Base-by-base conservation (phyloP, 306 rosid species). In the Quillaja saponaria region DNA sequence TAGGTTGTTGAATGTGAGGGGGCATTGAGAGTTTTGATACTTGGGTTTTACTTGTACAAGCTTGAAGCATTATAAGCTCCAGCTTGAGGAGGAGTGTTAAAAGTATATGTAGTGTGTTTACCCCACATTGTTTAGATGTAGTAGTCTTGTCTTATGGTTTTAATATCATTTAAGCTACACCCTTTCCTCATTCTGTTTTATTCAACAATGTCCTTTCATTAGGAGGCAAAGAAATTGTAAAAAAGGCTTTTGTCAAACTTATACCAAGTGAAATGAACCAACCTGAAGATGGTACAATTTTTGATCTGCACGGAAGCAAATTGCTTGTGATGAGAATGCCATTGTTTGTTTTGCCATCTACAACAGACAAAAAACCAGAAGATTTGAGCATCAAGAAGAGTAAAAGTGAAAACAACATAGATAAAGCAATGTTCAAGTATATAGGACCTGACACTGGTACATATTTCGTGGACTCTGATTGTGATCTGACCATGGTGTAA, bases 281-380 rank as follows among this genome's bases (percentile, higher is more conserved):
- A 91, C 97, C 95, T 92, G 95, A 65, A 92, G 95, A 78, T 88
- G 96, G 55, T 88, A 92, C 65, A 92, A 71, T 78, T 92, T 92
- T 41, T 92, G 96, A 76, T 92, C 98, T 41, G 96, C 89, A 71
- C 98, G 96, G 67, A 73, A 84, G 50, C 74, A 69, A 73, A 92
- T 66, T 13, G 92, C 79, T 88, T 92, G 96, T 44, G 73, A 81
- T 34, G 98, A 81, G 74, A 88, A 92, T 25, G 86, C 96, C 98
- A 92, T 86, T 37, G 98, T 92, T 84, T 92, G 98, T 76, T 92
- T 92, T 67, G 95, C 98, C 98, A 92, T 92, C 96, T 92, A 61
- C 67, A 75, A 39, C 28, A 21, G 21, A 74, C 18, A 50, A 49
- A 64, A 55, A 71, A 35, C 28, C 40, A 50, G 9, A 68, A 75